Base-by-base conservation (phyloP, 208 protist genomes). In the Borovskyia barvae region DNA sequence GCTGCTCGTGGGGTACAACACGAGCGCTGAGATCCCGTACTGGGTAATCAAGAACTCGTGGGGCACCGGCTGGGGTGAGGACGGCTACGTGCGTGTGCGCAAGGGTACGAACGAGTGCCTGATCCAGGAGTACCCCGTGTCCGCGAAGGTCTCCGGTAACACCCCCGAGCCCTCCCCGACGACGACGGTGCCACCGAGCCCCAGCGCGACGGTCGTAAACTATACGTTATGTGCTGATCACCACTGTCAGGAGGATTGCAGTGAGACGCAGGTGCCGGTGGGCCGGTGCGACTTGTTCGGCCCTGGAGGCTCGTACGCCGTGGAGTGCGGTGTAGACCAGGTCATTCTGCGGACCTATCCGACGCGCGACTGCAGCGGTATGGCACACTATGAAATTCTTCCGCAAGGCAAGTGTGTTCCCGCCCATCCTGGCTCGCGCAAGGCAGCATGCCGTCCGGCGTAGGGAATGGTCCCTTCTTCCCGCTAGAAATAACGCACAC, bases 11-110 rank as follows among this genome's bases (percentile, higher is more conserved):
- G 90, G 82, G 49, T 97, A 90, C 70, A 79, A 89, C 52, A 72
- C 60, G 24, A 60, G 26, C 5, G 46, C 40, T 17, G 60, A 67
- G 29, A 2, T 41, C 22, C 73, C 80, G 29, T 96, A 95, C 71
- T 97, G 87, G 88, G 80, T 93, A 49, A 76, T 96, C 48, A 94
- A 95, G 73, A 96, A 96, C 76, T 81, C 65, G 19, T 94, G 88
- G 88, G 84, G 81, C 33, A 41, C 37, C 24, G 5, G 29, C 37
- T 95, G 87, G 86, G 91, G 91, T 45, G 66, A 87, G 48, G 37
- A 77, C 0, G 91, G 91, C 50, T 94, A 90, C 51, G 72, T 94
- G 11, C 69, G 63, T 25, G 77, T 96, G 52, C 33, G 43, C 9
- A 77, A 72, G 60, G 72, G 76, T 33, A 74, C 48, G 30, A 80